phyloP scores from a whole-genome alignment of 2,329 filamentous ascomycete species.

The Leptosphaerulina australis region DNA sequence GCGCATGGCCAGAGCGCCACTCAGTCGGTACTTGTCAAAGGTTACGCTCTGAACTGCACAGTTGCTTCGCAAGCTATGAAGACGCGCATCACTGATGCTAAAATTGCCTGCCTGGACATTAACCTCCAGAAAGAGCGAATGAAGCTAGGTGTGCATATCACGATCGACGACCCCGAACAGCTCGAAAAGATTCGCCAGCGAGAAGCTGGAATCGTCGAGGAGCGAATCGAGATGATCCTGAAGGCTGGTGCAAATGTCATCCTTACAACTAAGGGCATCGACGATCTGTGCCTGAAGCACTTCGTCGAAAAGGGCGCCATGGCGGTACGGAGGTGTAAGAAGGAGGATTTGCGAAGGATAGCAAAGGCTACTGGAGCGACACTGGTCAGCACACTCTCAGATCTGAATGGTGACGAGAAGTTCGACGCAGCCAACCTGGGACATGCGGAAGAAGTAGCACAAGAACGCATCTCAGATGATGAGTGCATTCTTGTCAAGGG shows the following conservation, averaged over 20 bases:
- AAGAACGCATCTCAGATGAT: constrained; percentile 98
- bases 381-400: constrained; percentile 88
- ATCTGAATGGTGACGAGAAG: constrained; percentile 95
- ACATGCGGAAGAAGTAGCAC: constrained; percentile 91
- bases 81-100: constrained; percentile 88
- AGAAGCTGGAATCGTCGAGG: constrained; percentile 90
- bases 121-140: constrained; percentile 99
- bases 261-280: constrained; percentile 97
- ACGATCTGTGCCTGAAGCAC: constrained; percentile 91
- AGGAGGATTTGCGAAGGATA: constrained; percentile 95
- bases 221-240: constrained; percentile 94
- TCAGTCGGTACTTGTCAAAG: constrained; percentile 91
- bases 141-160: constrained; percentile 99
- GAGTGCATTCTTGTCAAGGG: constrained; percentile 98
- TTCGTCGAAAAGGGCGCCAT: constrained; percentile 96
- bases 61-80: constrained; percentile 98
- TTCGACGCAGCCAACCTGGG: constrained; percentile 91
- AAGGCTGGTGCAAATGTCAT: constrained; percentile 97
- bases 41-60: constrained; percentile 97
- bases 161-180: constrained; percentile 95
- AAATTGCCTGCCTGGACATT: constrained; percentile 96
- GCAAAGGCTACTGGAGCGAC: constrained; percentile 95
- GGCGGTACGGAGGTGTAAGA: constrained; percentile 95
- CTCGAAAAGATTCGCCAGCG: constrained; percentile 95
- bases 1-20: constrained; percentile 91